Conservation (phyloP, 257 asterid genomes). For the Orobanche coerulescens region DNA sequence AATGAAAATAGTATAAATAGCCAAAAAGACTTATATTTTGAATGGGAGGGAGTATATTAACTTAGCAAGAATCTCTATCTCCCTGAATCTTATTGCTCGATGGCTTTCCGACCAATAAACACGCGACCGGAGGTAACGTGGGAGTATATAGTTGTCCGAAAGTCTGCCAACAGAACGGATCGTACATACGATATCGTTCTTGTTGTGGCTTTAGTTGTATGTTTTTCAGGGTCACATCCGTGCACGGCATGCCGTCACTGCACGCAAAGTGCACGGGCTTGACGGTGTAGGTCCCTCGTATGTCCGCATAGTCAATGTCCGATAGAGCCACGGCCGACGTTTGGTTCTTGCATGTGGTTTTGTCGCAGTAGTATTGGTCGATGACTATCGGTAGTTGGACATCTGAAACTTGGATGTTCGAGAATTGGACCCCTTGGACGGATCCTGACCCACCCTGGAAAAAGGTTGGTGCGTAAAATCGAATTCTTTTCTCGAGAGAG, state of each 20-base stretch:
- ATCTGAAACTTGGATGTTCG: conserved; percentile 70
- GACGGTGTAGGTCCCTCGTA: conserved; percentile 81
- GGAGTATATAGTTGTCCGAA: conserved; percentile 73
- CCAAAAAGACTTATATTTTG: no score
- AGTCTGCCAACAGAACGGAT: conserved; percentile 85
- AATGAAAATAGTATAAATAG: no score
- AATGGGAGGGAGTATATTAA: no score
- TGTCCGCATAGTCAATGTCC: conserved; percentile 60
- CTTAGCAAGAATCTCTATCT: conserved; percentile 60
- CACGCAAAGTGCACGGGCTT: conserved; percentile 89
- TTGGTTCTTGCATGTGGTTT: conserved; percentile 61
- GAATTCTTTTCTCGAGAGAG: not conserved
- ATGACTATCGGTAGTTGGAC: conserved; percentile 84
- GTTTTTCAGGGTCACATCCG: conserved; percentile 55
- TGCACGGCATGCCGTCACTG: conserved; percentile 73
- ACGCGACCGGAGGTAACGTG: conserved; percentile 61
- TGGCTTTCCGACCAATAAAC: conserved; percentile 71
- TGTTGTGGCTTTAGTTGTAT: conserved; percentile 56
- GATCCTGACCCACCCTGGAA: conserved; percentile 86
- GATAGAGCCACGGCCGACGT: conserved; percentile 78
- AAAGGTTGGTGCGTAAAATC: not conserved
- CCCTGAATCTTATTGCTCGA: conserved; percentile 56
- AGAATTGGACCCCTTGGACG: conserved; percentile 57
- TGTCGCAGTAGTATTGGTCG: conserved; percentile 90
- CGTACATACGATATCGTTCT: conserved; percentile 63